Evolutionary conservation across 1,139 yeast genomes (phyloP), one percentile per base, ranked within the genome.

Genomic region (Arxiozyma telluris): DNA sequence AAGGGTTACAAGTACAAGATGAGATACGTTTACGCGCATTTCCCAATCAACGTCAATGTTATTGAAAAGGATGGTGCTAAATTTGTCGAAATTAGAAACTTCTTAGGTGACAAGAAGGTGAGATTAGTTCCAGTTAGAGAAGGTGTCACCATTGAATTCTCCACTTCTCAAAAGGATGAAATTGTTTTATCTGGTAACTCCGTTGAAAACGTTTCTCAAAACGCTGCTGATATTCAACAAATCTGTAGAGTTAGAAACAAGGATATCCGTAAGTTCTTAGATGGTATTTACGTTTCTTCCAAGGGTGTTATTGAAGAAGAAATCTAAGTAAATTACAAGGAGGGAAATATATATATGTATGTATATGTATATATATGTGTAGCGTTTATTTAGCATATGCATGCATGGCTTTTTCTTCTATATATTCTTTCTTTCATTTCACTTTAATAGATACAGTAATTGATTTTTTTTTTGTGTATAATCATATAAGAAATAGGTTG

Each of bases 191-290:
- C 83, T 66, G 98, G 98, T 79, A 93, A 90, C 95, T 93, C 98
- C 61, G 83, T 93, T 71, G 98, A 93, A 81, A 87, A 83, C 72
- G 98, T 93, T 69, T 93, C 98, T 65, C 98, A 93, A 81, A 86
- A 91, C 73, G 95, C 96, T 78, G 98, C 98, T 71, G 97, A 91
- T 74, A 82, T 93, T 71, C 97, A 93, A 81, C 98, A 94, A 82
- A 83, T 83, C 78, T 91, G 98, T 82, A 86, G 95, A 77, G 98
- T 91, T 74, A 88, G 97, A 84, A 93, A 93, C 95, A 94, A 94
- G 91, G 99, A 94, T 93, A 93, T 94, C 91, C 90, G 98, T 82
- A 93, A 93, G 86, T 93, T 86, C 81, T 87, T 93, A 84, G 98
- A 93, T 79, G 98, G 98, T 90, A 91, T 93, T 81, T 93, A 93